Conservation (phyloP, 805 yeast species). For the Schwanniomyces occidentalis region DNA sequence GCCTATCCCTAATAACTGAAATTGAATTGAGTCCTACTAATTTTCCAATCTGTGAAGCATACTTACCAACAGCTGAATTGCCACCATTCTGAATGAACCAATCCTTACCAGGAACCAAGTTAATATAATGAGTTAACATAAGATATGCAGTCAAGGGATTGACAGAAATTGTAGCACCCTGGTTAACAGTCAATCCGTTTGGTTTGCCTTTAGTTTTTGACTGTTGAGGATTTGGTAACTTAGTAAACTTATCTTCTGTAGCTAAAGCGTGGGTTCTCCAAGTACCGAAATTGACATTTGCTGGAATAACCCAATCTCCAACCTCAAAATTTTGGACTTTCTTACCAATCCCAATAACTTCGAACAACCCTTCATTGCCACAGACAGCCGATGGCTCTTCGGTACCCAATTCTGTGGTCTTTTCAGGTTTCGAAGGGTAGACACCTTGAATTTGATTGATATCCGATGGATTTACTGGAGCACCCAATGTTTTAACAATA, state of each 20-base stretch:
- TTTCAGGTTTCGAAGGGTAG: slow-evolving; percentile 48
- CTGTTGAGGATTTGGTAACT: slow-evolving; percentile 54
- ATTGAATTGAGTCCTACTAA: slow-evolving; percentile 79
- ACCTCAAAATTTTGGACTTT: slow-evolving; percentile 45
- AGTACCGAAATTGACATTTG: slow-evolving; percentile 79
- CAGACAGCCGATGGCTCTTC: slow-evolving; percentile 73
- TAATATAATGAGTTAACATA: slow-evolving; percentile 71
- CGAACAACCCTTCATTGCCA: slow-evolving; percentile 93
- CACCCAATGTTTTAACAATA: slow-evolving; percentile 37
- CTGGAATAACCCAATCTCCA: slow-evolving; percentile 91
- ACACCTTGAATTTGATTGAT: slow-evolving; percentile 49
- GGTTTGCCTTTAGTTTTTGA: slow-evolving; percentile 38
- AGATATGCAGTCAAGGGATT: slow-evolving; percentile 93
- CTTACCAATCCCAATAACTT: slow-evolving; percentile 72
- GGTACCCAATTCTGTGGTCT: slow-evolving; percentile 55
- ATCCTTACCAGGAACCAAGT: slow-evolving; percentile 62
- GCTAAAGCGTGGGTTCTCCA: slow-evolving; percentile 76
- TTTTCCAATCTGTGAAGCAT: slow-evolving; percentile 85
- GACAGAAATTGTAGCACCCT: slow-evolving; percentile 88
- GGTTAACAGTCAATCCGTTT: slow-evolving; percentile 39
- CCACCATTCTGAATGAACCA: slow-evolving; percentile 98
- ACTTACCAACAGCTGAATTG: slow-evolving; percentile 90
- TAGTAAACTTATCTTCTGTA: slow-evolving; percentile 51
- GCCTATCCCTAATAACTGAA: slow-evolving; percentile 85
- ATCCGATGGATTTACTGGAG: slow-evolving; percentile 47